phyloP scores from a whole-genome alignment of 176 grass and related monocot genomes.

The Phoenix dactylifera region DNA sequence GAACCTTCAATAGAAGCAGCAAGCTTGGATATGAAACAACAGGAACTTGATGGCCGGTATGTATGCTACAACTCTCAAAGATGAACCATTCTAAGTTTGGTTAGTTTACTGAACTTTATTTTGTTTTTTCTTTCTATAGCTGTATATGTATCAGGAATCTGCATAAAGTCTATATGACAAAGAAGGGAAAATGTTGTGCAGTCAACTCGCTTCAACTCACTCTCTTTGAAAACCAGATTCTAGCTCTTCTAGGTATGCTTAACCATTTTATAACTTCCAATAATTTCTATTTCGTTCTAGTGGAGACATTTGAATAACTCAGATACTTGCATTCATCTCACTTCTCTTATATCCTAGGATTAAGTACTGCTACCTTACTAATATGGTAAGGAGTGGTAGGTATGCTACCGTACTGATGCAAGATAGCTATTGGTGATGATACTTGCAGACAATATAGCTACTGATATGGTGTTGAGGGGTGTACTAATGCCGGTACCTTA shows the following conservation, averaged over 20 bases:
- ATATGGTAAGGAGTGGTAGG: too few relatives aligned
- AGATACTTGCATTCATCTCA: too few relatives aligned
- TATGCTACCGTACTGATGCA: too few relatives aligned
- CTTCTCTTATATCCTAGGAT: too few relatives aligned
- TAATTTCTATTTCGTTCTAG: too few relatives aligned
- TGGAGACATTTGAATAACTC: too few relatives aligned
- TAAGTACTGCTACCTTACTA: too few relatives aligned
- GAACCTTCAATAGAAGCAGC: constrained; percentile 24
- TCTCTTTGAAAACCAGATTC: constrained; percentile 43
- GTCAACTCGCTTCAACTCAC: constrained; percentile 39
- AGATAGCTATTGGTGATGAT: too few relatives aligned
- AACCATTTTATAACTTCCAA: neutral
- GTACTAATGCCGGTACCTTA: too few relatives aligned
- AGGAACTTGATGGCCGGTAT: constrained; percentile 44
- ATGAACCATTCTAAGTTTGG: too few relatives aligned
- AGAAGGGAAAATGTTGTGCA: constrained; percentile 34
- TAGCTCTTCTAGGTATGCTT: constrained; percentile 40
- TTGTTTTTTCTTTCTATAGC: constrained; percentile 11
- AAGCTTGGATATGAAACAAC: constrained; percentile 42
- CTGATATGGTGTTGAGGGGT: too few relatives aligned
- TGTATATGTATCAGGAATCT: constrained; percentile 38
- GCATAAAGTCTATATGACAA: constrained; percentile 33
- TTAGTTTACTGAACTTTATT: neutral
- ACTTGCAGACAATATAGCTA: too few relatives aligned
- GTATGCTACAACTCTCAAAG: neutral